phyloP scores from a whole-genome alignment of 2,329 filamentous ascomycete species.

The Microthyrium microscopicum region DNA sequence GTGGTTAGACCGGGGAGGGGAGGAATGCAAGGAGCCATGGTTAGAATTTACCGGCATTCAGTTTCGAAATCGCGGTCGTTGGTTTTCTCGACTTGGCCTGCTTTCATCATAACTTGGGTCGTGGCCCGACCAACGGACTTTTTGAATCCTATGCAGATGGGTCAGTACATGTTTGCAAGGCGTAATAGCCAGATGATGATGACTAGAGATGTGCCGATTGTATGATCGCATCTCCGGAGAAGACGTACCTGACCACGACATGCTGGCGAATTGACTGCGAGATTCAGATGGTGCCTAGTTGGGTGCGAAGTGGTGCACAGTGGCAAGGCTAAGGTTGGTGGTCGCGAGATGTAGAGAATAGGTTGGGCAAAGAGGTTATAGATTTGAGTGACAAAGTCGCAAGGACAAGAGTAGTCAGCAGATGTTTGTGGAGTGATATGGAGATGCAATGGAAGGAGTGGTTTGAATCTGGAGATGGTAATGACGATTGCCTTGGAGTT shows the following conservation, averaged over 20 bases:
- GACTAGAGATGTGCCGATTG: neutral
- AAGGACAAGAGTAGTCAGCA: too few relatives aligned
- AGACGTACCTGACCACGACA: conserved; percentile 41
- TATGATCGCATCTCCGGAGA: too few relatives aligned
- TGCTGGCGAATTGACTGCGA: conserved; percentile 13
- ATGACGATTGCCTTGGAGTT: too few relatives aligned
- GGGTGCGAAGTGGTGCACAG: neutral
- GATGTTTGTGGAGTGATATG: too few relatives aligned
- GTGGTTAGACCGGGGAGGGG: conserved; percentile 7
- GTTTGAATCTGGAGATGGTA: too few relatives aligned
- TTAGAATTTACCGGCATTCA: conserved; percentile 86
- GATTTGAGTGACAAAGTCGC: too few relatives aligned
- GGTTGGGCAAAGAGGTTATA: too few relatives aligned
- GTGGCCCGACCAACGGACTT: conserved; percentile 98
- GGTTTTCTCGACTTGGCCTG: conserved; percentile 92
- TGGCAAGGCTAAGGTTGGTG: too few relatives aligned
- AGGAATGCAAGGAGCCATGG: conserved; percentile 20
- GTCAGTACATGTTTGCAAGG: conserved; percentile 12
- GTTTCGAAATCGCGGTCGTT: conserved; percentile 98
- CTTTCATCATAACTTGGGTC: conserved; percentile 99
- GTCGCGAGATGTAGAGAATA: too few relatives aligned
- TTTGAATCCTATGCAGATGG: conserved; percentile 50
- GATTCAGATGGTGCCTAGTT: neutral
- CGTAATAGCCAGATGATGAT: conserved; percentile 3
- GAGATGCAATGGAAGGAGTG: too few relatives aligned